Evolutionary conservation across 495 filamentous ascomycete genomes (phyloP).

Genomic region (Annulohypoxylon stygium): DNA sequence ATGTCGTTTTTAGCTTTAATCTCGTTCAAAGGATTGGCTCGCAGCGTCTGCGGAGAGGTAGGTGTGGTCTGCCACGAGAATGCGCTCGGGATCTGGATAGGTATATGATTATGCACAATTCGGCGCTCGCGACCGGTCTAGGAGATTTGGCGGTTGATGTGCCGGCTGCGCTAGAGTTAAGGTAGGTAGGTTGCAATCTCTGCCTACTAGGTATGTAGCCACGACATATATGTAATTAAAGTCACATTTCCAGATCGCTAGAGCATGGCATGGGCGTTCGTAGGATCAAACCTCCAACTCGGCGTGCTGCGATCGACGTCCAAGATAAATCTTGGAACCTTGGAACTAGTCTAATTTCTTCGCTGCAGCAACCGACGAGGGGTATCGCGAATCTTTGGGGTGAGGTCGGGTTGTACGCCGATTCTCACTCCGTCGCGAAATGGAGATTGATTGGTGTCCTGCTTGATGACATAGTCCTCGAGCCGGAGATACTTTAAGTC

Average conservation of each 20-base stretch:
- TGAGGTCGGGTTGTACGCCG: neutral
- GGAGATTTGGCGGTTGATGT: neutral
- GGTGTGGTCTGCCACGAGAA: neutral
- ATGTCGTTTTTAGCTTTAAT: neutral
- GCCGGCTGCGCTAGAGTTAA: too few species aligned
- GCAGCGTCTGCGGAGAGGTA: constrained; percentile 21
- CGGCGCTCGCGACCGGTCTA: constrained; percentile 22
- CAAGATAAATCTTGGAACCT: neutral
- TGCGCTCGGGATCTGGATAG: constrained; percentile 6
- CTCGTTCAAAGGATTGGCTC: constrained; percentile 18
- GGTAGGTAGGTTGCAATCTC: neutral
- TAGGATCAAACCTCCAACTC: neutral
- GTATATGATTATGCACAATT: constrained; percentile 18
- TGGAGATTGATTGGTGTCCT: neutral
- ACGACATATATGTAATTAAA: neutral
- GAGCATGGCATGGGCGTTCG: neutral
- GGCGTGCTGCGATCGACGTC: neutral
- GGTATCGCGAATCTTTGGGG: neutral
- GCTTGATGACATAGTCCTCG: neutral
- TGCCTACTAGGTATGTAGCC: neutral
- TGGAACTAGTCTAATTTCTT: neutral
- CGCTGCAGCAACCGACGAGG: neutral
- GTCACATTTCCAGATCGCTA: constrained; percentile 1
- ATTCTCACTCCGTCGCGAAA: neutral
- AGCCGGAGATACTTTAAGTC: neutral